Conservation (phyloP, 768 basidiomycete genomes). For the Solioccasus polychromus region DNA sequence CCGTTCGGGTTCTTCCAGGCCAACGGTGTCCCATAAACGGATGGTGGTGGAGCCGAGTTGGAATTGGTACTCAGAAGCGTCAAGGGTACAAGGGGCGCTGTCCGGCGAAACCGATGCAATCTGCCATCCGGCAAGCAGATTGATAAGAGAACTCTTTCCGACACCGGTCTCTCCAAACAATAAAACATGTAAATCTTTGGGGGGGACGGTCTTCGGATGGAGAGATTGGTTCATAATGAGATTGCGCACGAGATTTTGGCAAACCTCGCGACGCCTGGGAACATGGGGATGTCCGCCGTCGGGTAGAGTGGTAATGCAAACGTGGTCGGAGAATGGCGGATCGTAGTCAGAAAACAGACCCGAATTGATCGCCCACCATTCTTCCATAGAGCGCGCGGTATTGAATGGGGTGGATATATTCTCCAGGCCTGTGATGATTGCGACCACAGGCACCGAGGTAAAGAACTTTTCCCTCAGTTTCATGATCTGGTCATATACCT, state of each 20-base stretch:
- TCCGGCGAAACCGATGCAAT: conserved; percentile 23
- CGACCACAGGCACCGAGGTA: conserved; percentile 21
- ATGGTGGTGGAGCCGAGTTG: conserved; percentile 22
- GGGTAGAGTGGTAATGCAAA: conserved; percentile 36
- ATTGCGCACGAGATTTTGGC: conserved; percentile 16
- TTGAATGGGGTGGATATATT: conserved; percentile 13
- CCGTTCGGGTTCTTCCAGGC: conserved; percentile 28
- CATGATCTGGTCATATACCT: conserved; percentile 17
- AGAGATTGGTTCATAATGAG: conserved; percentile 18
- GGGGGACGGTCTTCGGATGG: conserved; percentile 12
- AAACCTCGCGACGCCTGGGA: conserved; percentile 18
- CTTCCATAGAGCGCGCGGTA: conserved; percentile 26
- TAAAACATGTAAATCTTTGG: conserved; percentile 32
- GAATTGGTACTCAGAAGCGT: conserved; percentile 26
- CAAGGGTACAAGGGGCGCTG: conserved; percentile 35
- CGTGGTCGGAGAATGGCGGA: conserved; percentile 34
- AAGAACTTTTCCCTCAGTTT: conserved; percentile 14
- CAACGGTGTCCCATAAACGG: conserved; percentile 33
- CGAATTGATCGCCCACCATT: conserved; percentile 39
- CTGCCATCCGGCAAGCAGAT: conserved; percentile 25
- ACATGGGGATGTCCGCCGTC: conserved; percentile 21
- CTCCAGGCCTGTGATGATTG: conserved; percentile 33
- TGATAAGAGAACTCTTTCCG: conserved; percentile 27
- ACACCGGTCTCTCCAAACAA: conserved; percentile 39
- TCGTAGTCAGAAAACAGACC: conserved; percentile 22